phyloP scores from a whole-genome alignment of 2,329 filamentous ascomycete species.

The Erysiphe neolycopersici region DNA sequence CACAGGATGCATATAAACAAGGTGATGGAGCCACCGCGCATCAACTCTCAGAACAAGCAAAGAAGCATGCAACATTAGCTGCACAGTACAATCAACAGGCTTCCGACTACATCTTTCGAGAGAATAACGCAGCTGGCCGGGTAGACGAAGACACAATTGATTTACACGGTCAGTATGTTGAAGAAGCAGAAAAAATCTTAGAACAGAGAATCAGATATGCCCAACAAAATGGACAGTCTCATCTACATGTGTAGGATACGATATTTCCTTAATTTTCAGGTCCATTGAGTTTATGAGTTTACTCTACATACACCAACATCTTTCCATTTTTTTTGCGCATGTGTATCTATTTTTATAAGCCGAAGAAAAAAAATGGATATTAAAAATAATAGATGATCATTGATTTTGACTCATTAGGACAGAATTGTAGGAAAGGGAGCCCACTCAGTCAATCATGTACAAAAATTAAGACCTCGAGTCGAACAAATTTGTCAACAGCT shows the following conservation, averaged over 20 bases:
- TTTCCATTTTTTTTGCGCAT: too few species aligned
- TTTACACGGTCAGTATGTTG: conserved; percentile 79
- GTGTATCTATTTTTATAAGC: too few species aligned
- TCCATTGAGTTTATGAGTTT: too few species aligned
- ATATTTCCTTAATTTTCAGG: conserved; percentile 1
- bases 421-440: conserved; percentile 86
- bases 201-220: conserved; percentile 65
- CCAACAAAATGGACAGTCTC: conserved; percentile 42
- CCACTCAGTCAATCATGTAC: conserved; percentile 54
- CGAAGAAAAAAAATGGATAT: too few species aligned
- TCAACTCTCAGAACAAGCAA: conserved; percentile 59
- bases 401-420: background rate
- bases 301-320: too few species aligned
- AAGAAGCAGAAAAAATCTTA: conserved; percentile 79
- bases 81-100: conserved; percentile 78
- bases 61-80: conserved; percentile 59
- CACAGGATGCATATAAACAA: conserved; percentile 52
- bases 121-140: conserved; percentile 60
- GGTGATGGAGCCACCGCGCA: conserved; percentile 73
- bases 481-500: conserved; percentile 66
- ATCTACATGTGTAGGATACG: conserved; percentile 46
- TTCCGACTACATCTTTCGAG: conserved; percentile 79
- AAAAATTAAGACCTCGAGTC: conserved; percentile 89
- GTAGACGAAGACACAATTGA: conserved; percentile 68
- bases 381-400: too few species aligned